Conservation (phyloP, 2,329 filamentous ascomycete species). For the Xylaria sp. region DNA sequence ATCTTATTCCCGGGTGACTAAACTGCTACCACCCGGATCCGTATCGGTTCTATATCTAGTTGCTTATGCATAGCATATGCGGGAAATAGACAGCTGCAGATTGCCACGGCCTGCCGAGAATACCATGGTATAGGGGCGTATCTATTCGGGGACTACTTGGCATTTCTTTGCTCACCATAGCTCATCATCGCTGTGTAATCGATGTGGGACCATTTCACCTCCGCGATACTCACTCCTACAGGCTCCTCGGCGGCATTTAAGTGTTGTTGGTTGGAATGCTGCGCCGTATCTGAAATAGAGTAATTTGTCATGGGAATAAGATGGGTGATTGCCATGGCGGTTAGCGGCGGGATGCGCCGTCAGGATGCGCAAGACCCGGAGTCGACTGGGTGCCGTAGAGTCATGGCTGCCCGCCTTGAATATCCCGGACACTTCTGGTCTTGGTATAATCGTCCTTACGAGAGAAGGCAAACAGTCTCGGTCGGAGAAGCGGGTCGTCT, state of each 20-base stretch:
- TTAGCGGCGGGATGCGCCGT: slow-evolving; percentile 20
- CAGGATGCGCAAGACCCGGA: not conserved
- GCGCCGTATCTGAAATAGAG: not conserved
- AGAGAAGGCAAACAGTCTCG: slow-evolving; percentile 10
- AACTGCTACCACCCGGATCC: not conserved
- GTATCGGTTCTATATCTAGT: not conserved
- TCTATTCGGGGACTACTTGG: not conserved
- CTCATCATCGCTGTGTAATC: not conserved
- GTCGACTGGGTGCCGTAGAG: not conserved
- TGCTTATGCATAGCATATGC: slow-evolving; percentile 4
- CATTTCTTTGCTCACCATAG: not conserved
- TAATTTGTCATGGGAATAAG: not conserved
- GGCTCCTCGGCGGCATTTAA: not conserved
- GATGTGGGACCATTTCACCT: not conserved
- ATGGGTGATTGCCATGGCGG: not conserved
- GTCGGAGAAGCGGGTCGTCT: slow-evolving; percentile 16
- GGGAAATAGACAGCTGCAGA: not conserved
- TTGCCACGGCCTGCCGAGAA: not conserved
- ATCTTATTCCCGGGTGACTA: not conserved
- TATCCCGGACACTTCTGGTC: not conserved
- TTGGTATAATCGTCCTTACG: not conserved
- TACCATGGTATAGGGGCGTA: too few species aligned
- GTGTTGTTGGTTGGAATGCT: not conserved
- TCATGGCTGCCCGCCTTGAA: slow-evolving; percentile 6
- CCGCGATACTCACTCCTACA: not conserved